Evolutionary conservation across 2,329 filamentous ascomycete genomes (phyloP).

Genomic region (Exophiala calicioides): DNA sequence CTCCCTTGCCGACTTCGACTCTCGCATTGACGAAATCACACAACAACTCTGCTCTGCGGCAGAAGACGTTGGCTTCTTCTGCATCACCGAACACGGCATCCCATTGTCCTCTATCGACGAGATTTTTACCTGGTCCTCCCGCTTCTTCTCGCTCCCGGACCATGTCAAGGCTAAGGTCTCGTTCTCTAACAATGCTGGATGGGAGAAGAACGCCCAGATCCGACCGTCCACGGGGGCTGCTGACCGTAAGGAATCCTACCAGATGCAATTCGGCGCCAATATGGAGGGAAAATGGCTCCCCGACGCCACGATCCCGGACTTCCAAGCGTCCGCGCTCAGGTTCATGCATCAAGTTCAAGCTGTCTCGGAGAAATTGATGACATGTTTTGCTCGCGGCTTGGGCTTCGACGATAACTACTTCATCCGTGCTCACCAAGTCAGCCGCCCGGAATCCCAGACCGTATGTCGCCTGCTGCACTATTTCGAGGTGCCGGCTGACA

Average conservation of each 20-base stretch:
- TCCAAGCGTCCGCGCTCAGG: constrained; percentile 43
- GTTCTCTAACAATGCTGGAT: constrained; percentile 57
- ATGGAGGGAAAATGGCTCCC: constrained; percentile 56
- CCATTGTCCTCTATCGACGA: constrained; percentile 49
- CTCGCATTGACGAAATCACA: constrained; percentile 56
- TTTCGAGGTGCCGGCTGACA: constrained; percentile 44
- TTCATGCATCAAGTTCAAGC: constrained; percentile 59
- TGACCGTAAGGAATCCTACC: constrained; percentile 63
- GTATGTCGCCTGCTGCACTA: constrained; percentile 62
- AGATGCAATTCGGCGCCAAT: constrained; percentile 59
- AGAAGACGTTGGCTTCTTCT: constrained; percentile 62
- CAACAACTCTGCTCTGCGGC: constrained; percentile 54
- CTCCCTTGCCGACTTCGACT: constrained; percentile 55
- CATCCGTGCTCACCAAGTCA: constrained; percentile 53
- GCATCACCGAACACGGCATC: constrained; percentile 57
- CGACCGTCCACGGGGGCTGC: constrained; percentile 59
- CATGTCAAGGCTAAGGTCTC: constrained; percentile 54
- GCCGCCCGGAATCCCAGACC: constrained; percentile 54
- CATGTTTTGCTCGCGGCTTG: constrained; percentile 59
- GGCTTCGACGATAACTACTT: constrained; percentile 60
- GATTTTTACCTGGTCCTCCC: constrained; percentile 53
- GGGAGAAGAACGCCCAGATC: constrained; percentile 61
- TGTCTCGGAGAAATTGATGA: constrained; percentile 58
- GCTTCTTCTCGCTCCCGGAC: constrained; percentile 58
- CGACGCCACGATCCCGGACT: constrained; percentile 51